These are phyloP conservation scores for Osmanthus fragrans DNA, from an alignment of 257 asterid genomes.

Conservation along the genomic window DNA sequence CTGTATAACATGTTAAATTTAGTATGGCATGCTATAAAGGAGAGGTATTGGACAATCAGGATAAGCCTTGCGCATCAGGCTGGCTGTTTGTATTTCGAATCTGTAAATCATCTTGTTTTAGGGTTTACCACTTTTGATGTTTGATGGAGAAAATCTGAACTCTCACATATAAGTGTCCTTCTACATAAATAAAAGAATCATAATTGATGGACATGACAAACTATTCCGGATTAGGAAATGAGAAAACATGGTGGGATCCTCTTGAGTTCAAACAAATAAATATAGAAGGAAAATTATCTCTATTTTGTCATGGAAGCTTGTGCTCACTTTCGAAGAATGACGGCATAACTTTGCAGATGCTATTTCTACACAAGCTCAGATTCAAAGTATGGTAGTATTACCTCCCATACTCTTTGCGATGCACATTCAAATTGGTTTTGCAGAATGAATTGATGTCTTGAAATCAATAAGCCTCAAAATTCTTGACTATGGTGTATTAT, in stretches of 20 bases:
- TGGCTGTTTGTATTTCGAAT: background rate
- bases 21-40: background rate
- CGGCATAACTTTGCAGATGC: background rate
- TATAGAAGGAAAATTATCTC: background rate
- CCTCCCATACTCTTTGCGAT: slow-evolving; percentile 10
- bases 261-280: background rate
- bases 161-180: background rate
- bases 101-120: background rate
- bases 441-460: background rate
- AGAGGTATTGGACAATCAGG: background rate
- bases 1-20: background rate
- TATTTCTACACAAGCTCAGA: background rate
- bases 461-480: background rate
- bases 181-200: background rate
- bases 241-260: background rate
- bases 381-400: background rate
- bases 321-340: background rate
- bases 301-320: background rate
- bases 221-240: background rate
- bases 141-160: background rate
- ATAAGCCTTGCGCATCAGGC: background rate
- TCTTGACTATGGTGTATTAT: background rate
- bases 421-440: slow-evolving; percentile 13
- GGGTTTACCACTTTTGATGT: background rate
- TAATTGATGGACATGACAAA: background rate